phyloP scores from a whole-genome alignment of 2,329 filamentous ascomycete genomes.

The Juglanconis oblonga region DNA sequence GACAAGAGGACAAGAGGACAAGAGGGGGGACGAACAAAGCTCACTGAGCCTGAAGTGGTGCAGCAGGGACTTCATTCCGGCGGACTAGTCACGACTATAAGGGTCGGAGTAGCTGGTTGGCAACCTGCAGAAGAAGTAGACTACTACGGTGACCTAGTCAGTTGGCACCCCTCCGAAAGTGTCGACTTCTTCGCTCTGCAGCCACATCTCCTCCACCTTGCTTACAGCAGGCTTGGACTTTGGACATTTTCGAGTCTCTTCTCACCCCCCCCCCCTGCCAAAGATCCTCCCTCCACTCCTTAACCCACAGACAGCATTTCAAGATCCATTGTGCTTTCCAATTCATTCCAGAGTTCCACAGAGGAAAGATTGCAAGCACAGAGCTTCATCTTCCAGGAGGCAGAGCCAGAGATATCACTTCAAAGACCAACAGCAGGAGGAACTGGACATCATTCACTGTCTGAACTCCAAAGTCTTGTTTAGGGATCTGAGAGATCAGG shows the following conservation, averaged over 20 bases:
- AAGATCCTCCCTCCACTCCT: neutral
- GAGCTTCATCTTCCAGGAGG: slow-evolving; percentile 57
- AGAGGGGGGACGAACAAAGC: neutral
- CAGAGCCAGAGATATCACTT: slow-evolving; percentile 1
- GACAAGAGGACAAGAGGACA: neutral
- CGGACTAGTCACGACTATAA: neutral
- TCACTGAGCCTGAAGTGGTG: too few species aligned
- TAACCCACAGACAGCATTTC: neutral
- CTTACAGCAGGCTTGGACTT: neutral
- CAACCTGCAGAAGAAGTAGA: neutral
- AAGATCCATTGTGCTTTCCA: slow-evolving; percentile 1
- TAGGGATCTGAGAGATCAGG: slow-evolving; percentile 27
- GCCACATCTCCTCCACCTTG: too few species aligned
- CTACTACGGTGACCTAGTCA: neutral
- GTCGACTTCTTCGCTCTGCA: too few species aligned
- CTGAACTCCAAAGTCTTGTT: slow-evolving; percentile 23
- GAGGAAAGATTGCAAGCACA: slow-evolving; percentile 52
- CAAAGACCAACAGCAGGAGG: slow-evolving; percentile 10
- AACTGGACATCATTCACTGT: slow-evolving; percentile 21
- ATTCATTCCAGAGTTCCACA: slow-evolving; percentile 11
- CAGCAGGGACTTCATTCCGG: neutral
- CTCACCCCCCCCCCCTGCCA: neutral
- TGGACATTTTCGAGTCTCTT: neutral
- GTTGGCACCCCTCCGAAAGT: neutral
- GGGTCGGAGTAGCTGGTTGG: neutral